Evolutionary conservation across 2,329 filamentous ascomycete genomes (phyloP), one percentile per base, ranked within the genome.

Genomic region (Ophiostoma populinum): DNA sequence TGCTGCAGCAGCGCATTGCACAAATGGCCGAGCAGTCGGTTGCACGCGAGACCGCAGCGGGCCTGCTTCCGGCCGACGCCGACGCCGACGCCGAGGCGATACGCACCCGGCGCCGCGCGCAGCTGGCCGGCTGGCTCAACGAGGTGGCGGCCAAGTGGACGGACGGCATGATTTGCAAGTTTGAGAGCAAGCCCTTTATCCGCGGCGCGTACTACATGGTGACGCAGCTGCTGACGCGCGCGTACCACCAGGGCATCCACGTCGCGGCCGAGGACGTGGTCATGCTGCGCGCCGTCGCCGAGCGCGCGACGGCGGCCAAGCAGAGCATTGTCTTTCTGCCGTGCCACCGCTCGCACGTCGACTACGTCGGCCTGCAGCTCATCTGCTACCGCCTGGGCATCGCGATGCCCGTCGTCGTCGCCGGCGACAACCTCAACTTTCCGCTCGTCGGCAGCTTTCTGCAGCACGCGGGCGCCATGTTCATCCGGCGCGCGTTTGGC

Each of bases 121-220:
- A 79, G 46, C 70, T 95, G 37, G 75, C 85, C 49, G 62, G 64
- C 24, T 76, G 76, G 39, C 60, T 98, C 30, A 66, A 74, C 36
- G 75, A 93, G 49, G 76, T 94, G 5, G 80, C 82, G 4, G 82
- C 90, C 43, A 75, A 78, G 44, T 76, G 90, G 68, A 82, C 85
- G 17, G 83, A 93, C 50, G 73, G 78, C 43, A 95, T 98, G 90
- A 94, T 98, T 42, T 95, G 87, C 68, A 98, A 98, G 58, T 87
- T 95, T 67, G 90, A 98, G 56, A 92, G 79, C 62, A 92, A 86
- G 52, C 63, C 71, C 2, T 95, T 95, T 50, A 93, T 98, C 46
- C 66, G 90, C 32, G 74, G 82, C 17, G 87, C 90, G 31, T 95
- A 95, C 53, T 98, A 94, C 52, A 51, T 93, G 25, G 65, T 65